Evolutionary conservation across 176 grass and related monocot species (phyloP).

Genomic region (Rhynchospora pubera): DNA sequence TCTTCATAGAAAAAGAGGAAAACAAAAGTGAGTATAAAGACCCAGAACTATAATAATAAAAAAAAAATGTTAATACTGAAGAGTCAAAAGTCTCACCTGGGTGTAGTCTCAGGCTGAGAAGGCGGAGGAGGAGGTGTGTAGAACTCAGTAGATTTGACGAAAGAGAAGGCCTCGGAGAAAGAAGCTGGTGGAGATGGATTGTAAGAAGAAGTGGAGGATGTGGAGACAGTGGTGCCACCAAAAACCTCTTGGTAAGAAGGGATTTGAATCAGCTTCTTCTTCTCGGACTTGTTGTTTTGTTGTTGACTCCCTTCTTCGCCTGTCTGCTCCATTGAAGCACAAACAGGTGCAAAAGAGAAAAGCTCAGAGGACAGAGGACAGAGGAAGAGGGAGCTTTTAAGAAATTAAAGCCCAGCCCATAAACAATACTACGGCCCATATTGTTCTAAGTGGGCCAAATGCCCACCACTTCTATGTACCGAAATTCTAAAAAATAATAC

Average conservation of each 20-base stretch:
- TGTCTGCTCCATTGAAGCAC: slow-evolving; percentile 20
- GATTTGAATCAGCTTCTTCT: slow-evolving; percentile 69
- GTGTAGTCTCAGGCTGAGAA: slow-evolving; percentile 8
- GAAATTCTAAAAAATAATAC: too few relatives aligned
- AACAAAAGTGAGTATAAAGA: neutral
- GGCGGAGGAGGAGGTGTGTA: slow-evolving; percentile 52
- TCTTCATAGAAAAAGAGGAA: slow-evolving; percentile 12
- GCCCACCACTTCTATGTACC: too few relatives aligned
- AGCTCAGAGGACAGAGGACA: neutral
- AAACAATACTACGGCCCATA: too few relatives aligned
- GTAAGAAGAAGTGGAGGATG: slow-evolving; percentile 43
- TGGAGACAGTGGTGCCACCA: slow-evolving; percentile 22
- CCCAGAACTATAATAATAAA: neutral
- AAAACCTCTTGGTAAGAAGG: slow-evolving; percentile 94
- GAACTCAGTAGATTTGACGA: slow-evolving; percentile 80
- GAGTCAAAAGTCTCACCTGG: slow-evolving; percentile 22
- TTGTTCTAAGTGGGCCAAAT: too few relatives aligned
- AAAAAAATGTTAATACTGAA: slow-evolving; percentile 6
- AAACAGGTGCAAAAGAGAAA: neutral
- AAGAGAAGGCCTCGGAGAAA: slow-evolving; percentile 89
- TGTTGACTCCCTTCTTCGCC: slow-evolving; percentile 34
- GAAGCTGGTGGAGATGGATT: slow-evolving; percentile 46
- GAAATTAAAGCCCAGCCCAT: neutral
- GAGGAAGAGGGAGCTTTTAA: too few relatives aligned
- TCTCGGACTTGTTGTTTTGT: slow-evolving; percentile 25